Conservation (phyloP, 2,329 filamentous ascomycete species). For the Bipolaris oryzae region DNA sequence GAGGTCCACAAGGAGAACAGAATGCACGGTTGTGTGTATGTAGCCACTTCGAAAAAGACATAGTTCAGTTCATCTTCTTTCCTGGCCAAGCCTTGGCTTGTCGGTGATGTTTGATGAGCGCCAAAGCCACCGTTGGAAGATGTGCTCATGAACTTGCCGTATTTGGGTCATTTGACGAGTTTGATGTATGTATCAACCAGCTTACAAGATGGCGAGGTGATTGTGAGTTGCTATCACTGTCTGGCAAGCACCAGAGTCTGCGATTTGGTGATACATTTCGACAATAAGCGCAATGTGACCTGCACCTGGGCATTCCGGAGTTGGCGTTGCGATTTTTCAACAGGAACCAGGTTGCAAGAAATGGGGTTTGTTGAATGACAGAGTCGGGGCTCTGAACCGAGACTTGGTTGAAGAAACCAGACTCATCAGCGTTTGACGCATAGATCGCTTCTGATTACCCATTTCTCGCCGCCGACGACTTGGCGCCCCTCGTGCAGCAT, state of each 20-base stretch:
- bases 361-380: neutral
- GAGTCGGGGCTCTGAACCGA: neutral
- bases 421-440: constrained; percentile 64
- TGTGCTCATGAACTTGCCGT: neutral
- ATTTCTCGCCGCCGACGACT: constrained; percentile 82
- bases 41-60: no score
- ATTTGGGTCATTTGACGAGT: neutral
- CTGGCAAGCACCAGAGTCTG: neutral
- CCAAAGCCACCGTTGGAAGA: neutral
- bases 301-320: neutral
- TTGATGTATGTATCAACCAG: neutral
- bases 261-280: neutral
- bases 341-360: neutral
- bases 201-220: neutral
- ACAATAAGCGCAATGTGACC: neutral
- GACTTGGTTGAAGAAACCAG: neutral
- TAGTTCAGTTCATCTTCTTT: no score
- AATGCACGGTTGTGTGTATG: no score
- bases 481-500: constrained; percentile 86
- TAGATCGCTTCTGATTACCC: constrained; percentile 85
- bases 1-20: no score
- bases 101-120: neutral
- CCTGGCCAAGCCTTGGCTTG: no score
- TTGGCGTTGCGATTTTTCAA: neutral
- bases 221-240: neutral